Percentiles rank a stretch among this genome's conserved stretches.
Conservation (phyloP, 1,284 basidiomycete species). For the Marasmius oreades region DNA sequence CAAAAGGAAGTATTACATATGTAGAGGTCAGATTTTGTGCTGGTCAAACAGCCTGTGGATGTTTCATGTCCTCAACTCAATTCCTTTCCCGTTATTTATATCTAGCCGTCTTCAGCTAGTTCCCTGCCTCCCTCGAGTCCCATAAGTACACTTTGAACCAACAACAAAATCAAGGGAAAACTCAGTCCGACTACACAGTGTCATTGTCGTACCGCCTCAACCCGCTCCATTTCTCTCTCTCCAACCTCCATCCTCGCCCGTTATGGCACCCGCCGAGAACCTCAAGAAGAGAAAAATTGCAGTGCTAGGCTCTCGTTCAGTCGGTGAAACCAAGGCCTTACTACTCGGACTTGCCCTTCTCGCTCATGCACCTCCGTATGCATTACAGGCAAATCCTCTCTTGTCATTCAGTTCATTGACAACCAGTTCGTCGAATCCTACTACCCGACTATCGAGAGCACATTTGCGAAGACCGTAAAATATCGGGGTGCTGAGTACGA, state of each 20-base stretch:
- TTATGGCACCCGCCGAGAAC: constrained; percentile 52
- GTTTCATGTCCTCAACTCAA: too few species aligned
- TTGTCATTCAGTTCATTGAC: constrained; percentile 50
- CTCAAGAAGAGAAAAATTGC: constrained; percentile 73
- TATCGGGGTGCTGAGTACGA: constrained; percentile 86
- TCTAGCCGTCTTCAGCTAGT: too few species aligned
- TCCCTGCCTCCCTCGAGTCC: too few species aligned
- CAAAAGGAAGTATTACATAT: too few species aligned
- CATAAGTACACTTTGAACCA: too few species aligned
- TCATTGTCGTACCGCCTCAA: background rate
- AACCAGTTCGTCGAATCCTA: constrained; percentile 48
- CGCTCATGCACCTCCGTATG: constrained; percentile 1
- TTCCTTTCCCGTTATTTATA: too few species aligned
- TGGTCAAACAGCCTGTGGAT: too few species aligned
- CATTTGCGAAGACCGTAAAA: constrained; percentile 81
- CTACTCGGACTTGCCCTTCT: constrained; percentile 15
- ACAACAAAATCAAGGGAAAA: too few species aligned
- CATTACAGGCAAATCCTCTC: constrained; percentile 44
- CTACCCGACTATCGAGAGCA: constrained; percentile 79
- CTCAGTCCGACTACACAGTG: background rate
- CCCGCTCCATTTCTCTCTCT: constrained; percentile 1
- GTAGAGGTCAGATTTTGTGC: too few species aligned
- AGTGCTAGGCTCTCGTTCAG: constrained; percentile 50
- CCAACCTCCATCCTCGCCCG: constrained; percentile 4
- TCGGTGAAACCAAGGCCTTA: constrained; percentile 33